A percentile compares a stretch with the other conserved stretches of the same genome.
phyloP scores from a whole-genome alignment of 2,329 filamentous ascomycete species.

The Tolypocladium endophyticum region DNA sequence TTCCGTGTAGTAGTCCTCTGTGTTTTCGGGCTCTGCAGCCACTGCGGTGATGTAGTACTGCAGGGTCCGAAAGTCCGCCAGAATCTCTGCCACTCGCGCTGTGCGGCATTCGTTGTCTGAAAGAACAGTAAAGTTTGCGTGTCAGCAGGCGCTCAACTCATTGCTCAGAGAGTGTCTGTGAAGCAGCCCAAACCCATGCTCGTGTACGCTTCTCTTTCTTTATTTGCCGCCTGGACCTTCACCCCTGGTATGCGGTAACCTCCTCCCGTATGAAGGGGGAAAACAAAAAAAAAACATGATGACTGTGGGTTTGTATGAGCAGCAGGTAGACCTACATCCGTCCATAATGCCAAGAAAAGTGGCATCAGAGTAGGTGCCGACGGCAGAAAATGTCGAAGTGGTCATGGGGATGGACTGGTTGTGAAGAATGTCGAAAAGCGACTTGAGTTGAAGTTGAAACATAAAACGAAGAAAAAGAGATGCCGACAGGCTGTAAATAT shows the following conservation, averaged over 20 bases:
- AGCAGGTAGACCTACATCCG: conserved; percentile 10
- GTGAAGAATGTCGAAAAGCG: neutral
- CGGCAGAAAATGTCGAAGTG: neutral
- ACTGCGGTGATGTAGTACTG: conserved; percentile 52
- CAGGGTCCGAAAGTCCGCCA: conserved; percentile 50
- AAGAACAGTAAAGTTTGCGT: neutral
- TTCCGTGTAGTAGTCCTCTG: conserved; percentile 51
- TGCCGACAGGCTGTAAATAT: neutral
- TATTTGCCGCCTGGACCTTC: neutral
- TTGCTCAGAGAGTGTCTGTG: too few relatives aligned
- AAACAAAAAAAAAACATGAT: too few relatives aligned
- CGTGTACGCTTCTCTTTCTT: neutral
- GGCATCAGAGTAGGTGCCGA: neutral
- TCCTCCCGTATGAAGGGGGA: neutral
- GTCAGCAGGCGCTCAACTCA: neutral
- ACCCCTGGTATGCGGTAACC: neutral
- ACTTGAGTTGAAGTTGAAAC: neutral
- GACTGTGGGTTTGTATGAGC: neutral
- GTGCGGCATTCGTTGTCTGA: conserved; percentile 51
- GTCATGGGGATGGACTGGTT: neutral
- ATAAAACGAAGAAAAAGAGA: neutral
- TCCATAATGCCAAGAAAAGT: conserved; percentile 9
- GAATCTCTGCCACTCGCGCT: conserved; percentile 49
- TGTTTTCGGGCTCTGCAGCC: conserved; percentile 41
- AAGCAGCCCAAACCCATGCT: neutral